Evolutionary conservation across 768 basidiomycete genomes (phyloP).

Genomic region (Kwoniella pini): DNA sequence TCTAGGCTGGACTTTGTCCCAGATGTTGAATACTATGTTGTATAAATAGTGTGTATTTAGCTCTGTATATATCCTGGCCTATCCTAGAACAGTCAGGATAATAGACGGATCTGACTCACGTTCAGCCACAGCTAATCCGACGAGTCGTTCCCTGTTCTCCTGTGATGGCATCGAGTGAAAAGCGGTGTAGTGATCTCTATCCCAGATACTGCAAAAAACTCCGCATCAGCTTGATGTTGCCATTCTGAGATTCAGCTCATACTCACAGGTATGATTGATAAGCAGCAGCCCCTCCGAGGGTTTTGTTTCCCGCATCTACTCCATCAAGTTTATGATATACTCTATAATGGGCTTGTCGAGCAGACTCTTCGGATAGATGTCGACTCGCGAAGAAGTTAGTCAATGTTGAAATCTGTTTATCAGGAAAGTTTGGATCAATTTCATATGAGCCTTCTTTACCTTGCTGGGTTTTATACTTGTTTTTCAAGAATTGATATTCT

Average conservation of each 20-base stretch:
- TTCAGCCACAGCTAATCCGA: constrained; percentile 52
- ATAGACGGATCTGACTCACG: constrained; percentile 27
- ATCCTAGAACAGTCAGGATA: not conserved
- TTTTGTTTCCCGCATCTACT: constrained; percentile 42
- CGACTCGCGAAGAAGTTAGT: constrained; percentile 45
- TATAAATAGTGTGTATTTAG: not conserved
- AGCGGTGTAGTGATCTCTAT: constrained; percentile 45
- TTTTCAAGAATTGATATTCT: constrained; percentile 9
- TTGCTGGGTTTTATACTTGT: not conserved
- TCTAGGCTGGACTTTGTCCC: constrained; percentile 41
- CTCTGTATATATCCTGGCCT: not conserved
- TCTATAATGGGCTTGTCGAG: constrained; percentile 46
- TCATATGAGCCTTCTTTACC: constrained; percentile 9
- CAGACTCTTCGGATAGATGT: constrained; percentile 45
- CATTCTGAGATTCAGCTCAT: constrained; percentile 9
- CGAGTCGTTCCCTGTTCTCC: constrained; percentile 50
- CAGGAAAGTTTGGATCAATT: not conserved
- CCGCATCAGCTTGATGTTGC: not conserved
- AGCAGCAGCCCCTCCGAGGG: constrained; percentile 50
- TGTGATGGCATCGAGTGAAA: constrained; percentile 40
- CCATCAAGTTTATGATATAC: constrained; percentile 44
- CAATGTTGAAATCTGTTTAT: constrained; percentile 40
- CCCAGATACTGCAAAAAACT: constrained; percentile 38
- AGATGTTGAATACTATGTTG: constrained; percentile 40
- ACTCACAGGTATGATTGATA: constrained; percentile 53